Evolutionary conservation across 2,329 filamentous ascomycete genomes (phyloP), one percentile per base, ranked within the genome.

Genomic region (Sarocladium brachiariae): DNA sequence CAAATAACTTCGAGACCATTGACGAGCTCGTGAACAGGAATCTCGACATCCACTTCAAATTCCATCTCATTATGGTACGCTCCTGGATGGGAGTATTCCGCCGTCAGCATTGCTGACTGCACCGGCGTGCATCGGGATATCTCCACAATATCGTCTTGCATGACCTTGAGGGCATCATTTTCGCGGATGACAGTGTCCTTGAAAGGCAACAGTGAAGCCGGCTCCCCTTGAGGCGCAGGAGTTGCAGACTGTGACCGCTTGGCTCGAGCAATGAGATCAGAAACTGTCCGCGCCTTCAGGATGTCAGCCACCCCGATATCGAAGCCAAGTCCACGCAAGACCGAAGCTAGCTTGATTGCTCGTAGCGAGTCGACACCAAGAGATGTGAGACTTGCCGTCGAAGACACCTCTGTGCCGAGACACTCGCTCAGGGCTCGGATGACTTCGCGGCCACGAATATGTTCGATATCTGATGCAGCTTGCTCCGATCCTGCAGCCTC

Each of bases 21-120:
- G 6, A 18, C 31, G 14, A 49, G 46, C 6, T 16, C 6, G 2
- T 35, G 16, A 6, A 37, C 5, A 13, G 46, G 25, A 6, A 35
- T 23, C 9, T 18, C 14, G 8, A 25, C 46, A 1, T 73, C 62
- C 10, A 87, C 67, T n/a, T 78, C 70, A 1, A 95, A 63, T 57
- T 86, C 78, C 10, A 93, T 70, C 71, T 83, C 84, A 58, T 96
- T 96, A 67, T 85, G 87, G 61, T 96, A 96, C 7, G 83, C 75
- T 43, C 66, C 68, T 2, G 72, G 55, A 53, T 83, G 72, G 16
- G 70, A 72, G 2, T 74, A 65, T 1, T 88, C 91, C 67, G 95
- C 89, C 0, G 80, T 74, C 14, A 96, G 73, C 89, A 96, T 95
- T 2, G 88, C 83, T 16, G 77, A 70, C 59, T 96, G 91, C 9